These are phyloP conservation scores for Serendipita sp. DNA, from an alignment of 768 basidiomycete species.

Conservation along the genomic window DNA sequence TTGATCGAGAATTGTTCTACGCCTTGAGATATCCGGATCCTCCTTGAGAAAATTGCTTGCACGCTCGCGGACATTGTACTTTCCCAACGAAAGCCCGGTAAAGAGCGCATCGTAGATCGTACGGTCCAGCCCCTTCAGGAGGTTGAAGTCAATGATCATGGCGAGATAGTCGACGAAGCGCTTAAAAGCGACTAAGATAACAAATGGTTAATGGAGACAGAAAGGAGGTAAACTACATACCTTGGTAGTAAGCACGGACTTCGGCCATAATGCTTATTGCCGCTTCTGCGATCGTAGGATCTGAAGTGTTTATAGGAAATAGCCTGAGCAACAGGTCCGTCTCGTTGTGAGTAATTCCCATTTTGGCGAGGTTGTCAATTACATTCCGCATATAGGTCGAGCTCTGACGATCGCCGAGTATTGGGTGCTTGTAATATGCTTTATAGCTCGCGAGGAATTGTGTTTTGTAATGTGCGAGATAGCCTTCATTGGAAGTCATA, in stretches of 20 bases:
- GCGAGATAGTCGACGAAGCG: slow-evolving; percentile 42
- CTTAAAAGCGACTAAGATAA: slow-evolving; percentile 37
- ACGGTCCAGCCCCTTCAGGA: slow-evolving; percentile 28
- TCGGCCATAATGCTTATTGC: slow-evolving; percentile 53
- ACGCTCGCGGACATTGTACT: background rate
- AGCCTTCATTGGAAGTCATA: slow-evolving; percentile 36
- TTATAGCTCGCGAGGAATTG: slow-evolving; percentile 32
- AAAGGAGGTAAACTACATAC: slow-evolving; percentile 19
- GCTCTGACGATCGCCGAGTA: background rate
- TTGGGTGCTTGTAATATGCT: background rate
- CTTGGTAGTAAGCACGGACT: slow-evolving; percentile 61
- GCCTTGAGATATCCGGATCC: background rate
- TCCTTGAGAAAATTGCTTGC: background rate
- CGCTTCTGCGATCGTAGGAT: slow-evolving; percentile 12
- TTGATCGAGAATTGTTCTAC: background rate
- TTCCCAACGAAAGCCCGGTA: slow-evolving; percentile 24
- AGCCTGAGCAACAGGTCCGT: slow-evolving; percentile 33
- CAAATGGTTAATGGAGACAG: background rate
- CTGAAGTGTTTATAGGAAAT: slow-evolving; percentile 26
- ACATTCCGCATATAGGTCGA: background rate
- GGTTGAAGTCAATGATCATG: slow-evolving; percentile 37
- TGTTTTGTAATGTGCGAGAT: slow-evolving; percentile 29
- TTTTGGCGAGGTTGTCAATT: background rate
- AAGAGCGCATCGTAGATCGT: slow-evolving; percentile 31
- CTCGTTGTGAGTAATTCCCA: slow-evolving; percentile 23